Evolutionary conservation across 352 stramenopile genomes (phyloP), one percentile per base, ranked within the genome.

Genomic region (Pythium volutum): DNA sequence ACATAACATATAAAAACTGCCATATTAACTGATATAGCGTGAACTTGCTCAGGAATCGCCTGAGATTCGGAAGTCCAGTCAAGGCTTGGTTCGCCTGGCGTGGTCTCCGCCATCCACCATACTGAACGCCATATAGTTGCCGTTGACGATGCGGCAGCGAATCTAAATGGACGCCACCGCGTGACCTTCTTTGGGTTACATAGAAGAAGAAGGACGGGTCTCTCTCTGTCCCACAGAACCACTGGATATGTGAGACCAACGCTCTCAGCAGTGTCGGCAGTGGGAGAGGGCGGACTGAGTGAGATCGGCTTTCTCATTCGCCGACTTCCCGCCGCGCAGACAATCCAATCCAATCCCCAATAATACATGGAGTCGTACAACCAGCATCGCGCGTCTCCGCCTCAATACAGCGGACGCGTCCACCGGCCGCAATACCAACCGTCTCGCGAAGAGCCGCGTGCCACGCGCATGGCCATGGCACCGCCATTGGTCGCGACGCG

Each of bases 401-500:
- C 18, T 10, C 48, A 43, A 4, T 48, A 25, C 11, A n/a, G 14
- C 3, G 15, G 5, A 26, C n/a, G 42, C n/a, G 8, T 16, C 42
- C 42, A 27, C 10, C 42, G n/a, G 47, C 27, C 27, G 29, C 27
- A 39, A 14, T 26, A 29, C 8, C 34, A 56, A 15, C 47, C 33
- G 9, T 18, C 36, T 22, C 33, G 45, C 34, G 25, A 22, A 16
- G 43, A 56, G 14, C 23, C 42, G 18, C 59, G 59, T 5, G 51
- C 20, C 27, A 25, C n/a, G 0, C 50, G 59, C 12, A 60, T 66
- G 59, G 27, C 31, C 26, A 66, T 66, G 59, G 41, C 52, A 20
- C 59, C 59, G 36, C 59, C 54, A 16, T 54, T 59, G 1, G 62
- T 61, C 2, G 52, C 61, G 7, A 58, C 55, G n/a, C n/a, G n/a